A percentile compares a stretch with the other conserved stretches of the same genome.
These are phyloP conservation scores for Penicillium sp. DNA, from an alignment of 2,329 filamentous ascomycete genomes.

Conservation along the genomic window DNA sequence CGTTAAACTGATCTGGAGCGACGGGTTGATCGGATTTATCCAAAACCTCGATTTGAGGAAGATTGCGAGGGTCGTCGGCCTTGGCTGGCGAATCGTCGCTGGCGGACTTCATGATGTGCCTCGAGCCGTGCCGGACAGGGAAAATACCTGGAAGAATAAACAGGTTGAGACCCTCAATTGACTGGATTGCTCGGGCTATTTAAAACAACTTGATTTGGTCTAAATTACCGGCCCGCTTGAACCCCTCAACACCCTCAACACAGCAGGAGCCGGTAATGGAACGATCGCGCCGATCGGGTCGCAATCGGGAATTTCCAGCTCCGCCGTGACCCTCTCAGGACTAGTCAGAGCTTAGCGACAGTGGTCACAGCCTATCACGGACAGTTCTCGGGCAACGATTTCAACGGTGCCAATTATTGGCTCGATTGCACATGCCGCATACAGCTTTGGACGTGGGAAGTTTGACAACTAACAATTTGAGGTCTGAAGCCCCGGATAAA, in stretches of 20 bases:
- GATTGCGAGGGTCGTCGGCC: slow-evolving; percentile 14
- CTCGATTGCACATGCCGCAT: neutral
- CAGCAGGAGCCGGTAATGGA: slow-evolving; percentile 15
- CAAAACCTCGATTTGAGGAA: neutral
- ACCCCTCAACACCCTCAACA: neutral
- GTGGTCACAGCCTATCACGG: slow-evolving; percentile 5
- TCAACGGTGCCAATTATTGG: neutral
- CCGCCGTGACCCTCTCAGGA: slow-evolving; percentile 5
- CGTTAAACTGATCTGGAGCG: slow-evolving; percentile 56
- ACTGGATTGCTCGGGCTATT: neutral
- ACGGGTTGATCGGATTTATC: slow-evolving; percentile 39
- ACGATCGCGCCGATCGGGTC: slow-evolving; percentile 16
- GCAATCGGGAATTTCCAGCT: slow-evolving; percentile 9
- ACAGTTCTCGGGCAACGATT: neutral
- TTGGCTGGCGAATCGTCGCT: slow-evolving; percentile 13
- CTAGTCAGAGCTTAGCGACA: slow-evolving; percentile 18
- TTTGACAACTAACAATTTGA: no score
- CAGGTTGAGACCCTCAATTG: neutral
- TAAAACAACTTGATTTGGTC: slow-evolving; percentile 4
- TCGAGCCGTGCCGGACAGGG: neutral
- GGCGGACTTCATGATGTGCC: slow-evolving; percentile 13
- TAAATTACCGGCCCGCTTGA: neutral
- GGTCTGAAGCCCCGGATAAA: no score
- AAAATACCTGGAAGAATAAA: neutral
- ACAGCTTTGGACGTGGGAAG: no score